A percentile compares a stretch with the other conserved stretches of the same genome.
phyloP scores from a whole-genome alignment of 1,284 basidiomycete genomes.

The Schizophyllum amplum region DNA sequence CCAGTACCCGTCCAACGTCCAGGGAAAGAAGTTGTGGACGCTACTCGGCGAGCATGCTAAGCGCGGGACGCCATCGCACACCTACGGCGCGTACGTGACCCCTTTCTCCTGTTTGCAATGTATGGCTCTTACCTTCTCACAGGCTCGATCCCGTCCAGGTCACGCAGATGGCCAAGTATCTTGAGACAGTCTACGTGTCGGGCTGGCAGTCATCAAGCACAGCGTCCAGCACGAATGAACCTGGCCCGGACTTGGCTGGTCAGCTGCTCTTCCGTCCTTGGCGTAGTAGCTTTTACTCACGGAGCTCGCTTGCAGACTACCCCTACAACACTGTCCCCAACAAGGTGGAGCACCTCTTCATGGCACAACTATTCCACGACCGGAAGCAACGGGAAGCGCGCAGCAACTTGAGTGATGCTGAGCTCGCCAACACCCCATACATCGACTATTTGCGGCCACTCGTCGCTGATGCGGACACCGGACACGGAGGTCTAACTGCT shows the following conservation, averaged over 20 bases:
- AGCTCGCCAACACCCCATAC: constrained; percentile 58
- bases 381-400: constrained; percentile 80
- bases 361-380: constrained; percentile 86
- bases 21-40: constrained; percentile 84
- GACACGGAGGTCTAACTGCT: constrained; percentile 76
- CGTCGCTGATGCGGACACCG: constrained; percentile 80
- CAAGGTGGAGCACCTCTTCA: constrained; percentile 84
- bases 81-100: constrained; percentile 89
- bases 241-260: constrained; percentile 97
- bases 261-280: constrained; percentile 14
- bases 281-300: constrained; percentile 6
- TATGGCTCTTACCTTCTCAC: background rate
- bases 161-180: constrained; percentile 97
- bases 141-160: constrained; percentile 96
- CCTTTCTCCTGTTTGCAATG: background rate
- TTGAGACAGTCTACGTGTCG: constrained; percentile 97
- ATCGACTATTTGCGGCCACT: constrained; percentile 67
- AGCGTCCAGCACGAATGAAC: constrained; percentile 87
- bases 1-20: constrained; percentile 79
- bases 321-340: constrained; percentile 93
- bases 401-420: constrained; percentile 58
- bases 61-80: constrained; percentile 76
- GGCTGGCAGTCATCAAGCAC: constrained; percentile 97
- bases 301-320: constrained; percentile 50
- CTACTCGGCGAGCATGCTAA: constrained; percentile 63